A percentile compares a stretch with the other conserved stretches of the same genome.
phyloP scores from a whole-genome alignment of 257 asterid genomes.

The Gardenia jasminoides region DNA sequence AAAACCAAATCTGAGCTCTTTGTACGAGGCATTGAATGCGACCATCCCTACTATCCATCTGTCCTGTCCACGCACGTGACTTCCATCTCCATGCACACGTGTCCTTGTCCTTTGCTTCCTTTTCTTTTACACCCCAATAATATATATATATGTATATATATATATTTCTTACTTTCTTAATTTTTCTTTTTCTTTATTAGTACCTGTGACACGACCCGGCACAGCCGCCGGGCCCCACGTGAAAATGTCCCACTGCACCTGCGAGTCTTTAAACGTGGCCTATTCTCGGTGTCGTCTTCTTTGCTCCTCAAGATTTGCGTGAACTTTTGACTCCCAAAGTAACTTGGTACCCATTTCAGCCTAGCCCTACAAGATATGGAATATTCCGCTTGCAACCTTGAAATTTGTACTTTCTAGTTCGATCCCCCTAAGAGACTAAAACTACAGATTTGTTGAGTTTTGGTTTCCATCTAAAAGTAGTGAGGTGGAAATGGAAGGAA shows the following conservation, averaged over 20 bases:
- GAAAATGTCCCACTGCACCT: no score
- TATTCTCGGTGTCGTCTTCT: background rate
- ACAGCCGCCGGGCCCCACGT: no score
- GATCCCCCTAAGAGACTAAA: background rate
- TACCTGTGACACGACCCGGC: conserved; percentile 3
- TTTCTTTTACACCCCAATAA: no score
- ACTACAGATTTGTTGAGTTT: no score
- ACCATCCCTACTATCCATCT: conserved; percentile 12
- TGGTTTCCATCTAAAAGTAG: no score
- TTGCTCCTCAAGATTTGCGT: background rate
- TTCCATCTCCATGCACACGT: background rate
- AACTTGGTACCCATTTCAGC: background rate
- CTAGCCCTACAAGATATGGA: background rate
- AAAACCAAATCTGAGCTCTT: conserved; percentile 7
- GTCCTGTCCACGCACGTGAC: conserved; percentile 20
- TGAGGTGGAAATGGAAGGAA: no score
- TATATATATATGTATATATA: no score
- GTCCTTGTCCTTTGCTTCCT: background rate
- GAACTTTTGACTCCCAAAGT: background rate
- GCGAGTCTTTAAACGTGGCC: background rate
- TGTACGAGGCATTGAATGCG: conserved; percentile 14
- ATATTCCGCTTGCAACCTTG: background rate
- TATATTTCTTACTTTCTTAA: no score
- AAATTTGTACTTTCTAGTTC: no score
- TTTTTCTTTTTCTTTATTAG: background rate